Percentiles rank a stretch among this genome's conserved stretches.
These are phyloP conservation scores for Suillus ampliporus DNA, from an alignment of 768 basidiomycete species.

Conservation along the genomic window DNA sequence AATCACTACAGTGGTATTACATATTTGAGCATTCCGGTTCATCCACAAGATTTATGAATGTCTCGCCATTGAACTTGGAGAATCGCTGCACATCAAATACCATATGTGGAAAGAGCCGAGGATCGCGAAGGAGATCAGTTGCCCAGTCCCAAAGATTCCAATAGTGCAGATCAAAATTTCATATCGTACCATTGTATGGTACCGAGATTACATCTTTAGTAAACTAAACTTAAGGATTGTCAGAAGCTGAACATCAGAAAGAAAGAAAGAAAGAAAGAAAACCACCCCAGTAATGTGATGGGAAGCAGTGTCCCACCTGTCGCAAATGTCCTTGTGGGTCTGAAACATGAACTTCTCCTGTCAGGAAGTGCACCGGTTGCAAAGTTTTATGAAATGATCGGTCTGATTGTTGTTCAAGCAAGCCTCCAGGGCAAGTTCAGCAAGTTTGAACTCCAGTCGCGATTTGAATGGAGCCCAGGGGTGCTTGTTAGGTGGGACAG, in stretches of 20 bases:
- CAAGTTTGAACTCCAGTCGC: slow-evolving; percentile 36
- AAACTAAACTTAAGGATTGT: slow-evolving; percentile 15
- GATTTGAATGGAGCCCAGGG: slow-evolving; percentile 40
- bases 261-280: not conserved
- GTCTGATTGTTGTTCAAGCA: slow-evolving; percentile 25
- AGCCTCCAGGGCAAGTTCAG: slow-evolving; percentile 29
- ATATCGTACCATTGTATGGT: slow-evolving; percentile 19
- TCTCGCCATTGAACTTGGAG: slow-evolving; percentile 33
- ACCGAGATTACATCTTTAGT: slow-evolving; percentile 20
- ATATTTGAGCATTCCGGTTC: slow-evolving; percentile 48
- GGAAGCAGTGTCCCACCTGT: slow-evolving; percentile 26
- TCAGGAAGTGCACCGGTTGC: slow-evolving; percentile 12
- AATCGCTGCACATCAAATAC: slow-evolving; percentile 38
- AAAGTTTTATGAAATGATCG: slow-evolving; percentile 24
- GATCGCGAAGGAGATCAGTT: slow-evolving; percentile 34
- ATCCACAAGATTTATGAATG: slow-evolving; percentile 35
- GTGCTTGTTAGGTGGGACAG: slow-evolving; percentile 13
- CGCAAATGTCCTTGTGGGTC: slow-evolving; percentile 22
- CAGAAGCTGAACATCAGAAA: not conserved
- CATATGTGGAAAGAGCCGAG: slow-evolving; percentile 20
- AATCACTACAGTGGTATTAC: slow-evolving; percentile 1
- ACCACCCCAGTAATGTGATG: slow-evolving; percentile 12
- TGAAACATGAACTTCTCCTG: slow-evolving; percentile 23
- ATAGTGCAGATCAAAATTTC: slow-evolving; percentile 25
- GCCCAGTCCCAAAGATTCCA: slow-evolving; percentile 35